A percentile compares a stretch with the other conserved stretches of the same genome.
phyloP scores from a whole-genome alignment of 257 asterid species.

The Linaria vulgaris region DNA sequence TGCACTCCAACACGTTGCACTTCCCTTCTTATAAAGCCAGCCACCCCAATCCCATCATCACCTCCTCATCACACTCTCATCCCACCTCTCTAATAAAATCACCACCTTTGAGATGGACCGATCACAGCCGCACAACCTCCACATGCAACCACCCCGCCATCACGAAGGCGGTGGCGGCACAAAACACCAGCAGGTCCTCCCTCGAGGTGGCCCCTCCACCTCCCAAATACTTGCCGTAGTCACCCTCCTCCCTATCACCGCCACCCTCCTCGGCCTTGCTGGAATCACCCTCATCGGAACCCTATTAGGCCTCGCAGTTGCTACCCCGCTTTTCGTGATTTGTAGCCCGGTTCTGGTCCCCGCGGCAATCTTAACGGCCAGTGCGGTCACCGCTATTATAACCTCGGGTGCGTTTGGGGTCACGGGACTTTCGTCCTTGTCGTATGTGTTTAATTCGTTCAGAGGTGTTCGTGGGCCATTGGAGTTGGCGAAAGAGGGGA shows the following conservation, averaged over 20 bases:
- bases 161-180: constrained; percentile 41
- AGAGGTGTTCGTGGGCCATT: constrained; percentile 55
- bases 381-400: constrained; percentile 62
- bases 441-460: constrained; percentile 65
- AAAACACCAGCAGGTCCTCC: constrained; percentile 39
- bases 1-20: constrained; percentile 64
- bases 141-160: constrained; percentile 44
- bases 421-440: constrained; percentile 75
- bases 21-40: constrained; percentile 30
- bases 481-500: constrained; percentile 64
- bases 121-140: constrained; percentile 51
- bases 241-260: constrained; percentile 65
- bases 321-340: constrained; percentile 65
- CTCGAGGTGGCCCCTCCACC: constrained; percentile 61
- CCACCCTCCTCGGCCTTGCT: constrained; percentile 60
- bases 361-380: constrained; percentile 43
- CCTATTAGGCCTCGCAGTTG: constrained; percentile 59
- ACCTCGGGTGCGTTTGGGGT: constrained; percentile 83
- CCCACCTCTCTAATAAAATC: background rate
- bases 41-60: background rate
- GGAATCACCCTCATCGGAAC: constrained; percentile 55
- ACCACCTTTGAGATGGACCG: constrained; percentile 45
- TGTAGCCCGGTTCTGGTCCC: constrained; percentile 83
- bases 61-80: background rate
- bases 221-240: constrained; percentile 56